A percentile compares a stretch with the other conserved stretches of the same genome.
phyloP scores from a whole-genome alignment of 2,329 filamentous ascomycete species.

The Fusarium concolor region DNA sequence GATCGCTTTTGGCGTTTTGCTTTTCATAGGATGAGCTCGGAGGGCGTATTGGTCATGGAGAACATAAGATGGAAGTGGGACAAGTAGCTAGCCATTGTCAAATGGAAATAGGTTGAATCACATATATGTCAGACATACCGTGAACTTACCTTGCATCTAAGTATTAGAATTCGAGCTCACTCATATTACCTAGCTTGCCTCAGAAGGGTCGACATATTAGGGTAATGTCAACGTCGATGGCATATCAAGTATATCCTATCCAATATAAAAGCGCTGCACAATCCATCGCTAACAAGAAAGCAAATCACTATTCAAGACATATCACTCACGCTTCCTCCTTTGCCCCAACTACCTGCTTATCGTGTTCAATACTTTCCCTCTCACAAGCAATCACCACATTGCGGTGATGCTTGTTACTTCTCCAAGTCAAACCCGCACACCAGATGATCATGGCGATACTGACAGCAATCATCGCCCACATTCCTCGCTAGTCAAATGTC shows the following conservation, averaged over 20 bases:
- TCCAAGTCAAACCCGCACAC: constrained; percentile 65
- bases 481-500: constrained; percentile 62
- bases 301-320: background rate
- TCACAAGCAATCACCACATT: constrained; percentile 3
- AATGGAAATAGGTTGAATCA: constrained; percentile 7
- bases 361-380: constrained; percentile 16
- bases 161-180: no score
- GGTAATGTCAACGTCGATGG: background rate
- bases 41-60: constrained; percentile 3
- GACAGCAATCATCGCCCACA: constrained; percentile 78
- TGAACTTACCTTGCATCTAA: background rate
- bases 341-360: constrained; percentile 14
- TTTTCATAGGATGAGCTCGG: constrained; percentile 8
- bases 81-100: constrained; percentile 7
- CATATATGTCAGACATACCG: background rate
- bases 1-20: constrained; percentile 18
- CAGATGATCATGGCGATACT: constrained; percentile 70
- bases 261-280: background rate
- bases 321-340: background rate
- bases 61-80: background rate
- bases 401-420: constrained; percentile 19
- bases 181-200: no score
- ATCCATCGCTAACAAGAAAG: background rate
- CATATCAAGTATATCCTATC: background rate
- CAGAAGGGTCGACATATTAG: background rate